Evolutionary conservation across 2,329 filamentous ascomycete genomes (phyloP), one percentile per base, ranked within the genome.

Genomic region (Trichoderma arundinaceum): DNA sequence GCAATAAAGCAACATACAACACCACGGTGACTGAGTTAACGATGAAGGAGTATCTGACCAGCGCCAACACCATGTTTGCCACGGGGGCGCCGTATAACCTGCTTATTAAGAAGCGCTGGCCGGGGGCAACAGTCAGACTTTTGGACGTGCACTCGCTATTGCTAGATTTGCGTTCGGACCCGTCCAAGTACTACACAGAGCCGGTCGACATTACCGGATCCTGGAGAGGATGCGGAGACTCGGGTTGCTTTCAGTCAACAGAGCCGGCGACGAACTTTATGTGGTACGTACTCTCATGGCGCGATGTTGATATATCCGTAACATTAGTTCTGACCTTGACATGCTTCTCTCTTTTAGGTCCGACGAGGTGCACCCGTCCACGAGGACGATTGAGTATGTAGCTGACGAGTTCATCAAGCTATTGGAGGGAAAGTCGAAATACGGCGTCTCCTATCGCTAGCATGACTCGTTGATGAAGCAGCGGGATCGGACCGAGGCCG

Each of bases 321-420:
- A 28, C 22, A 28, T 28, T 28, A 28, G 22, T 28, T 28, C 22
- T 28, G 22, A 28, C 22, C 22, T 28, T 28, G 22, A 28, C 22
- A 28, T 28, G 22, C 22, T 28, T 28, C 22, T 28, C 22, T 28
- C 4, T 28, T 44, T 12, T 28, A 80, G 78, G 78, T 84, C 83
- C 71, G 90, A 94, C 76, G 85, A 88, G 73, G 75, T 94, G 73
- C 91, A 94, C 78, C 90, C 90, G 0, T 88, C 87, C 35, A 83
- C 88, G 76, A 85, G 86, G 76, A 84, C 88, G 76, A 75, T 77
- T 44, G 72, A 78, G 65, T 74, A 81, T 41, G 75, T 82, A 54
- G 79, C 75, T 7, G 64, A 76, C 17, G 73, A 80, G 61, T 83
- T 84, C 63, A 71, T 81, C 33, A 76, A 79, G 5, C 76, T 79